Base-by-base conservation (phyloP, 345 rosid species). In the Bretschneidera sinensis region DNA sequence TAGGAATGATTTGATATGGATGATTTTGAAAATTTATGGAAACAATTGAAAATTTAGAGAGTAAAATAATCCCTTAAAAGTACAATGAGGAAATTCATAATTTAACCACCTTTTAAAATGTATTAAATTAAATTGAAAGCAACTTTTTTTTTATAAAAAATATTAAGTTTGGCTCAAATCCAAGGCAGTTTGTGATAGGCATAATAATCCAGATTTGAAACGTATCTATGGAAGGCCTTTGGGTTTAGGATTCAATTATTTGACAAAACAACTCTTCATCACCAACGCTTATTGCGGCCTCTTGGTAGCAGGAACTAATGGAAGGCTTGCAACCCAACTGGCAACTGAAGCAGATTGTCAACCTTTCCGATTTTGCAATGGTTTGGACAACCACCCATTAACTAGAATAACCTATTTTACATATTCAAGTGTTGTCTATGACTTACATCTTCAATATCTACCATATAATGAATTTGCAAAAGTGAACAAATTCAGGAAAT, bases 201-300 rank as follows among this genome's bases (percentile, higher is more conserved):
- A 57, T 10, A 24, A 25, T 4, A 34, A 33, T 21, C 63, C 62
- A 15, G 48, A 13, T 25, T 17, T 65, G 9, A 24, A 31, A 43
- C 31, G 35, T 5, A 15, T 11, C 15, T 75, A 73, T 19, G 71
- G 68, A 1, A 28, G 72, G 35, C 73, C 79, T 21, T 39, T 67
- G 9, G 73, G 79, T 10, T 21, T 71, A 19, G 67, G 49, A 0
- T 59, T 62, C 54, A 17, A 43, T 48, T 0, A 5, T n/a, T n/a
- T n/a, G 17, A 63, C 73, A 9, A 49, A 67, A 25, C 39, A 63
- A 21, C 70, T 67, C 23, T 67, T 2, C 22, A 49, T 67, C 0
- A 70, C 67, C 0, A 65, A 76, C 57, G 63, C 61, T 19, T 35
- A 51, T 25, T 20, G 9, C 4, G 64, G 67, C 18, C 73, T 71